phyloP scores from a whole-genome alignment of 2,329 filamentous ascomycete species.

The Helotiales sp. region DNA sequence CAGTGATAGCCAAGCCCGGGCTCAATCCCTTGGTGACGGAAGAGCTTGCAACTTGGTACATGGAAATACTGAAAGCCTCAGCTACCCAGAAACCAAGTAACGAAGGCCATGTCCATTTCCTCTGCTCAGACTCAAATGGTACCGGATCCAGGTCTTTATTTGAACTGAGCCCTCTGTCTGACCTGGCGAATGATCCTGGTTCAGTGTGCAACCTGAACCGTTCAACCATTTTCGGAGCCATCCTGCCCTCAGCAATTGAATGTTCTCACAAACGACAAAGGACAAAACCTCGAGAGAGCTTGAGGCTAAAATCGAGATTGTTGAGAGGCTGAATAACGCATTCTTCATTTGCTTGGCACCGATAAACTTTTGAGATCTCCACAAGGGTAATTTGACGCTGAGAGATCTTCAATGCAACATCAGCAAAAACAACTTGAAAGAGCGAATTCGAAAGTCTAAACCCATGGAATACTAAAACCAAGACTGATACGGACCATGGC shows the following conservation, averaged over 20 bases:
- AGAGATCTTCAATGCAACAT: neutral
- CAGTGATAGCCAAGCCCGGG: constrained; percentile 24
- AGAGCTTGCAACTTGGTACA: constrained; percentile 30
- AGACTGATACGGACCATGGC: neutral
- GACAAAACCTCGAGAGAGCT: neutral
- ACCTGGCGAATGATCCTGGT: constrained; percentile 19
- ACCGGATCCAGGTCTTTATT: constrained; percentile 30
- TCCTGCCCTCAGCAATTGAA: neutral
- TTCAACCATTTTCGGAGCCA: constrained; percentile 18
- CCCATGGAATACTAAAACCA: neutral
- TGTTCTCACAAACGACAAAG: neutral
- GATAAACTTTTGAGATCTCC: neutral
- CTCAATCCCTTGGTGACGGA: constrained; percentile 30
- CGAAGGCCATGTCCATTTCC: constrained; percentile 28
- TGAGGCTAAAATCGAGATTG: neutral
- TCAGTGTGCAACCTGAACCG: constrained; percentile 19
- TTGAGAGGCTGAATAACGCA: neutral
- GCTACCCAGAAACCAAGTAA: constrained; percentile 31
- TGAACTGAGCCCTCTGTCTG: constrained; percentile 14
- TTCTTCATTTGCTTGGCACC: neutral
- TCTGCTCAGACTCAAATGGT: constrained; percentile 23
- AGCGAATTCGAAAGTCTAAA: neutral
- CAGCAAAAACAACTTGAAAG: neutral
- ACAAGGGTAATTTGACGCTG: neutral
- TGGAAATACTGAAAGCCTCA: constrained; percentile 30